Base-by-base conservation (phyloP, 2,329 filamentous ascomycete species). In the Alternaria viburni region DNA sequence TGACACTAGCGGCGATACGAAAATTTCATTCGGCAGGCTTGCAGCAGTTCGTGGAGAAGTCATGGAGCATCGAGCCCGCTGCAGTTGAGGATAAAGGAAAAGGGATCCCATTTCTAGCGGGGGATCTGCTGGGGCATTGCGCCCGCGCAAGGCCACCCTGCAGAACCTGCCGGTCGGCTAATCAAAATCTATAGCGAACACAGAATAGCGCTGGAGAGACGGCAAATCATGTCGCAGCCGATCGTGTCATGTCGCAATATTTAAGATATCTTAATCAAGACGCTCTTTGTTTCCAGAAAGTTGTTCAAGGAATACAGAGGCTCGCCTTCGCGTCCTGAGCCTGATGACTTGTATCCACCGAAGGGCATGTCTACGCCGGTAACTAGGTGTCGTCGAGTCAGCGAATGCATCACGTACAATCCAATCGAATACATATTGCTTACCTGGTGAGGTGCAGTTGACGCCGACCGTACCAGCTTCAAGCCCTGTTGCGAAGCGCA, bases 391-490 rank as follows among this genome's bases (percentile, higher is more conserved):
- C 13, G 21, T 19, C 2, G 28, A 6, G 23, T 62, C 13, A 62
- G 59, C 55, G 19, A 17, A 25, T 30, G 25, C 23, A 28, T 43
- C 55, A 26, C 28, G 25, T 11, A 47, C 28, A 41, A 4, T 8
- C 15, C 12, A n/a, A 10, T 3, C 13, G 8, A 21, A 17, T 23
- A 25, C 6, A n/a, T 12, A 23, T 62, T 74, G 6, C 60, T 49
- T 44, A 62, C 62, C 71, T 10, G 76, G 76, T 46, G 73, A 74
- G 6, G 80, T 81, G 66, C 80, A 81, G 36, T 83, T 83, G 12
- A 83, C 74, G 9, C 77, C 79, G 0, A 82, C 76, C 9, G 74
- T 80, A 10, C 81, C 81, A 32, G 77, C 72, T 64, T 83, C 80
- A 19, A 82, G 73, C 1, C 72, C 77, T 60, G 80, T 81, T 3